Conservation (phyloP, 305 asterid genomes). For the Plantago coronopus region DNA sequence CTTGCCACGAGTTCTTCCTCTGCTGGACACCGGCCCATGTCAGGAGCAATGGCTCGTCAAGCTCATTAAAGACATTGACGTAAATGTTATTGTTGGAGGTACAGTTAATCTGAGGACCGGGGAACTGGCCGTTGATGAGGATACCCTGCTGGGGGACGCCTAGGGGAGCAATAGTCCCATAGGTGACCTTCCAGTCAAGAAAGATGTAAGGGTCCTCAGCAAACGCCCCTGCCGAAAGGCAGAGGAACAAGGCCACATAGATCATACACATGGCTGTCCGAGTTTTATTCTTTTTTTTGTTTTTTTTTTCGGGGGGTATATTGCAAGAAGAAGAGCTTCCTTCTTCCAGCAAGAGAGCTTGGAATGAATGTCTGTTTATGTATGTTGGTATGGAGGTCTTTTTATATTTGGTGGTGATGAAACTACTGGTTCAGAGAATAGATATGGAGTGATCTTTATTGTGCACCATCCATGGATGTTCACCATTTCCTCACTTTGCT, state of each 20-base stretch:
- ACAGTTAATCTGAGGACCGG: constrained; percentile 66
- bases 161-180: constrained; percentile 53
- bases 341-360: constrained; percentile 17
- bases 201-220: constrained; percentile 51
- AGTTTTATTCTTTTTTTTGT: not conserved
- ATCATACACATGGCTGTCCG: constrained; percentile 18
- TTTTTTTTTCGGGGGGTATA: not conserved
- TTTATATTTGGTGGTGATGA: not conserved
- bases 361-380: not conserved
- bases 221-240: constrained; percentile 26
- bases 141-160: constrained; percentile 74
- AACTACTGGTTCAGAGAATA: too few species aligned
- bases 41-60: constrained; percentile 69
- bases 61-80: constrained; percentile 54
- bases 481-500: constrained; percentile 5
- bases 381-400: not conserved
- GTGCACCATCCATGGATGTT: not conserved
- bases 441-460: too few species aligned
- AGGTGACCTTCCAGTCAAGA: constrained; percentile 46
- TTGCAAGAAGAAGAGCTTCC: constrained; percentile 14
- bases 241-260: constrained; percentile 20
- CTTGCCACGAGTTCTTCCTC: constrained; percentile 74
- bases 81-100: constrained; percentile 75
- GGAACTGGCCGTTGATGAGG: constrained; percentile 68
- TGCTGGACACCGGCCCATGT: constrained; percentile 66